Base-by-base conservation (phyloP, 2,329 filamentous ascomycete genomes). In the Pezicula neosporulosa region DNA sequence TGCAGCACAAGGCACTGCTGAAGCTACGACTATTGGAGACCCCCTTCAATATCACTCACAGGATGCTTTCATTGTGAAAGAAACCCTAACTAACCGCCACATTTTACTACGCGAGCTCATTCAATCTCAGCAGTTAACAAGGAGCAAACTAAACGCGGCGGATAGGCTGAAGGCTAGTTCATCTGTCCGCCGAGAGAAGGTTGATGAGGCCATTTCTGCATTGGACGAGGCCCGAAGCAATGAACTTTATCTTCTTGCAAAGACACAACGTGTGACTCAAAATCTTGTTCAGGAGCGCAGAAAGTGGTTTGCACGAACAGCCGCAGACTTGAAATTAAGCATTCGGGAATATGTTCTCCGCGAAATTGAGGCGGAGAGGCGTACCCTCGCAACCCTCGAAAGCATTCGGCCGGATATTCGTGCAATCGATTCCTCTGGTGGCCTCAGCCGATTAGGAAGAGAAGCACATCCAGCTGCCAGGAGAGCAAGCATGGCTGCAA, bases 21-120 rank as follows among this genome's bases (percentile, higher is more conserved):
- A 99, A 74, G 94, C 94, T 8, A 96, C 93, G 8, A 97, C 93
- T 1, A 80, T 99, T 47, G 91, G 90, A 43, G 94, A 99, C 62
- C 90, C 94, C 10, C 84, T 99, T 56, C 89, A 92, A 63, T 97
- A 97, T 67, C 91, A 97, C 72, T 96, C 91, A 42, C 86, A 90
- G 51, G 94, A 99, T 69, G 90, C 94, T 42, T 96, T 97, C 67
- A 96, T 97, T 62, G 94, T 97, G 60, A 99, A 99, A 71, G 94
- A 99, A 68, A 96, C 92, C 10, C 80, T 99, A 56, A 99, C 94
- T 4, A 99, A 99, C 73, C 89, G 94, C 12, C 94, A 99, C 72
- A 96, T 99, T 56, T 81, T 99, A 18, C 87, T 96, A 41, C 90
- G 94, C 53, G 94, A 99, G 65, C 85, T 97, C 53, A 74, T 96